Evolutionary conservation across 495 filamentous ascomycete species (phyloP).

Genomic region (Podospora didyma): DNA sequence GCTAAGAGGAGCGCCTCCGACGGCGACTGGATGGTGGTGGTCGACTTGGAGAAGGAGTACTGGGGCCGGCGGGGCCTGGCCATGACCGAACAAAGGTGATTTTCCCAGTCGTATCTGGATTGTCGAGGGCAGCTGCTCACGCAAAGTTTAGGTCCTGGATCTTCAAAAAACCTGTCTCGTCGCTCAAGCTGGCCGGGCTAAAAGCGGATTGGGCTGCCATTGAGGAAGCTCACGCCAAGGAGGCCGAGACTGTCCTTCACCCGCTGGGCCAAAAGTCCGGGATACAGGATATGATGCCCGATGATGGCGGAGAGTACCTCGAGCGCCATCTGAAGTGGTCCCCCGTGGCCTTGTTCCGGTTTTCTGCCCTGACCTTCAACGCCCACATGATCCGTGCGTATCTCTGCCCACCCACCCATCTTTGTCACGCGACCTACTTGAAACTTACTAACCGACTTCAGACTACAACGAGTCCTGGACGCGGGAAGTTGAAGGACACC

Average conservation of each 20-base stretch:
- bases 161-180: no score
- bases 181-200: no score
- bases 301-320: constrained; percentile 3
- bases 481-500: constrained; percentile 55
- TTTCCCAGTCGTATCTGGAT: background rate
- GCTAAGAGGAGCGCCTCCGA: constrained; percentile 44
- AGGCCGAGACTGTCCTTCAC: no score
- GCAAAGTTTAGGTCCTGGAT: no score
- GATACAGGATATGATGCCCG: constrained; percentile 41
- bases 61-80: constrained; percentile 47
- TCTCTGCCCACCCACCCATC: no score
- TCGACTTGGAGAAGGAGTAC: constrained; percentile 59
- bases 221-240: no score
- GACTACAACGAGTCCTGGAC: constrained; percentile 60
- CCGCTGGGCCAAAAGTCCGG: background rate
- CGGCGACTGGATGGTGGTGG: constrained; percentile 62
- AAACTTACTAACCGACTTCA: no score
- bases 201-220: no score
- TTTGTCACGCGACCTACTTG: no score
- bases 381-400: constrained; percentile 57
- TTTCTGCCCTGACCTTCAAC: constrained; percentile 71
- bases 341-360: constrained; percentile 59
- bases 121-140: no score
- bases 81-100: constrained; percentile 51
- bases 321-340: constrained; percentile 46